Conservation (phyloP, 768 basidiomycete species). For the Termitomyces eurrhizus region DNA sequence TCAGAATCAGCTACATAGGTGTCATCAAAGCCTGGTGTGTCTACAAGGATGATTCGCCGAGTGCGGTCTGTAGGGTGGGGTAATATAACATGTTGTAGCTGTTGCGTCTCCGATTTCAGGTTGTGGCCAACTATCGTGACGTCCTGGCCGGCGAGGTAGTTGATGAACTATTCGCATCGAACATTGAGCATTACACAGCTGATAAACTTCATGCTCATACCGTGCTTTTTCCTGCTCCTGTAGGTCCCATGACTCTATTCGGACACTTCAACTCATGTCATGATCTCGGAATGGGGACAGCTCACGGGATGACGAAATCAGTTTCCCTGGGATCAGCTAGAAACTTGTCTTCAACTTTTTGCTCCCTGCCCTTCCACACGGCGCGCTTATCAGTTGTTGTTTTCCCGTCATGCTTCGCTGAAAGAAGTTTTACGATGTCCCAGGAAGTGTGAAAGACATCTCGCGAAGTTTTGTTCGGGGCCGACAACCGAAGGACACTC, state of each 20-base stretch:
- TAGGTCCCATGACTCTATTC: slow-evolving; percentile 10
- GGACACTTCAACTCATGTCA: neutral
- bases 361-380: slow-evolving; percentile 9
- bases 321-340: slow-evolving; percentile 5
- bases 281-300: neutral
- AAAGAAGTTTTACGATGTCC: slow-evolving; percentile 10
- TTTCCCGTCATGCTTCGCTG: slow-evolving; percentile 8
- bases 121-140: slow-evolving; percentile 8
- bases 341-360: slow-evolving; percentile 10
- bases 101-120: slow-evolving; percentile 12
- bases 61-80: slow-evolving; percentile 7
- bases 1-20: slow-evolving; percentile 11
- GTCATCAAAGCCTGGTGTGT: slow-evolving; percentile 14
- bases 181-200: neutral
- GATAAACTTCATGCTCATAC: neutral
- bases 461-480: slow-evolving; percentile 2
- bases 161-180: slow-evolving; percentile 10
- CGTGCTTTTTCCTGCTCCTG: slow-evolving; percentile 14
- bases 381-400: neutral
- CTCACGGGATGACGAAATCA: slow-evolving; percentile 12
- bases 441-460: slow-evolving; percentile 8
- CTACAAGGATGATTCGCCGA: slow-evolving; percentile 12
- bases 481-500: slow-evolving; percentile 8
- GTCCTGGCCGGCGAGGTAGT: slow-evolving; percentile 1
- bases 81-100: slow-evolving; percentile 11